Evolutionary conservation across 2,329 filamentous ascomycete species (phyloP), one percentile per base, ranked within the genome.

Genomic region (Colletotrichum australisinense): DNA sequence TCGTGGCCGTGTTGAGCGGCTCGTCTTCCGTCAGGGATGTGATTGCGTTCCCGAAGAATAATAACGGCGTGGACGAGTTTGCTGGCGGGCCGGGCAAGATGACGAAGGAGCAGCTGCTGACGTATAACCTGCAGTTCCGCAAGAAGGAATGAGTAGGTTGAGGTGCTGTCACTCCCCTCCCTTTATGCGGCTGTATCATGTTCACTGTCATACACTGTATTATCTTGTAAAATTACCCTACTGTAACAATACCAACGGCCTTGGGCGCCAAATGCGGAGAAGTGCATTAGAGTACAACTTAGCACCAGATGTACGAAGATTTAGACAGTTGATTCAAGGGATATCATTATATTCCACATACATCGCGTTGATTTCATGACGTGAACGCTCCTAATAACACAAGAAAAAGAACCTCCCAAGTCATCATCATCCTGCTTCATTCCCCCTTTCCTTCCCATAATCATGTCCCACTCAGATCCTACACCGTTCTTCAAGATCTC

Each of bases 41-140:
- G 1, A 98, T 99, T 82, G 95, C 95, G 0, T 99, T 99, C 79
- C 97, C 97, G 0, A 99, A 99, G 86, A 95, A 91, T 74, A 95
- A 95, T 74, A 95, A 92, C 80, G 95, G 97, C 0, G 94, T 97
- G 79, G 97, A 99, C 83, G 83, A 91, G 69, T 89, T 97, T 82
- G 94, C 97, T 3, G 91, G 90, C 77, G 94, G 94, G 75, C 97
- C 97, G 0, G 92, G 92, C 63, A 82, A 81, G 75, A 86, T 97
- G 75, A 93, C 88, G 0, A 84, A 90, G 71, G 88, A 89, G 63
- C 84, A 88, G 76, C 80, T 89, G 66, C 79, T 77, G 64, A 86
- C 85, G 0, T 90, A 89, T 74, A 85, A 88, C 12, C 75, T 89
- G 52, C 78, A 81, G 57, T 74, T 83, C 6, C 42, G 63, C 16